Conservation (phyloP, 257 asterid species). For the Osmanthus fragrans region DNA sequence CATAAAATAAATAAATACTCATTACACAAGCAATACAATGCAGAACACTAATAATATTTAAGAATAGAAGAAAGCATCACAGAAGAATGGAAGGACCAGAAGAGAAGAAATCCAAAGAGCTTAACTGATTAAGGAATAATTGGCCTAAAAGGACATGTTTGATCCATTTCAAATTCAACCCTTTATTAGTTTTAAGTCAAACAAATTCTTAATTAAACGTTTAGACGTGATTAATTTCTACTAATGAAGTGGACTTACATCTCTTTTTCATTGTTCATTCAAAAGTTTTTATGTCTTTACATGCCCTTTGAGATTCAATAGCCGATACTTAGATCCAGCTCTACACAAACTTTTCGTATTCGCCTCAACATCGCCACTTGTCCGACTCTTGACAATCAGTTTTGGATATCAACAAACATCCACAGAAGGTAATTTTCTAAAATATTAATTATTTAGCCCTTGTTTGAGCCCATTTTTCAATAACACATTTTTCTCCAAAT, state of each 20-base stretch:
- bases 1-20: constrained; percentile 4
- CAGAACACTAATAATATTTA: neutral
- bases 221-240: neutral
- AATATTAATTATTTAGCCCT: neutral
- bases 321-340: neutral
- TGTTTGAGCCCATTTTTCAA: too few species aligned
- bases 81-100: neutral
- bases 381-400: neutral
- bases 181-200: neutral
- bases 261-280: neutral
- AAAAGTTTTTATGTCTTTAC: neutral
- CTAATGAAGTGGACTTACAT: neutral
- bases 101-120: neutral
- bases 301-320: neutral
- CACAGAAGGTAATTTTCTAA: neutral
- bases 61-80: neutral
- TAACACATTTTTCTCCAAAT: too few species aligned
- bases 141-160: constrained; percentile 2
- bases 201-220: neutral
- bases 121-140: constrained; percentile 8
- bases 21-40: neutral
- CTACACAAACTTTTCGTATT: neutral
- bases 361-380: neutral
- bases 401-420: neutral
- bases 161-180: neutral